phyloP scores from a whole-genome alignment of 192 early-diverging fungal genomes.

The Entomortierella beljakovae region DNA sequence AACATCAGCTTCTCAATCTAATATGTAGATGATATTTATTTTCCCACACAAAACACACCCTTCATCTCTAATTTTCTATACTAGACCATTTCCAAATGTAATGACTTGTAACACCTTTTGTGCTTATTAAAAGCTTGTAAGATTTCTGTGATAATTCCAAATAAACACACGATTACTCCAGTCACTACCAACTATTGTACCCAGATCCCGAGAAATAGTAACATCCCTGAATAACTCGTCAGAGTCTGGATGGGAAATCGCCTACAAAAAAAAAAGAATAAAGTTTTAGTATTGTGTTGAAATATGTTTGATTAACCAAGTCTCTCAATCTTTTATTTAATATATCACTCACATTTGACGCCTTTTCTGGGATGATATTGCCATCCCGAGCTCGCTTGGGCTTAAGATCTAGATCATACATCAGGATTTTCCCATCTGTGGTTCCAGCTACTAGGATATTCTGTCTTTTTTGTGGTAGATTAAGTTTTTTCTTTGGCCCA shows the following conservation, averaged over 20 bases:
- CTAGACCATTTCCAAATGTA: too few relatives aligned
- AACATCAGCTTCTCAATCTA: constrained; percentile 55
- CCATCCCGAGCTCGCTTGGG: constrained; percentile 18
- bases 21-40: constrained; percentile 24
- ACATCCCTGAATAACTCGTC: constrained; percentile 32
- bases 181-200: constrained; percentile 37
- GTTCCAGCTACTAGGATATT: constrained; percentile 34
- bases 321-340: background rate
- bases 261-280: constrained; percentile 5
- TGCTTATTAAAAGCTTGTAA: background rate
- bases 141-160: constrained; percentile 16
- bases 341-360: constrained; percentile 18
- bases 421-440: constrained; percentile 28
- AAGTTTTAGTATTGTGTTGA: background rate
- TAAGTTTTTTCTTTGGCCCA: background rate
- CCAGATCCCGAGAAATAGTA: constrained; percentile 40
- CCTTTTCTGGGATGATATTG: constrained; percentile 38
- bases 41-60: background rate
- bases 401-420: constrained; percentile 27
- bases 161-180: constrained; percentile 42
- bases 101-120: background rate
- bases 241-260: constrained; percentile 27
- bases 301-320: background rate
- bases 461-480: constrained; percentile 5
- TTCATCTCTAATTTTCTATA: too few relatives aligned